Evolutionary conservation across 1,139 yeast genomes (phyloP).

Genomic region (Nakaseomyces nivariensis): DNA sequence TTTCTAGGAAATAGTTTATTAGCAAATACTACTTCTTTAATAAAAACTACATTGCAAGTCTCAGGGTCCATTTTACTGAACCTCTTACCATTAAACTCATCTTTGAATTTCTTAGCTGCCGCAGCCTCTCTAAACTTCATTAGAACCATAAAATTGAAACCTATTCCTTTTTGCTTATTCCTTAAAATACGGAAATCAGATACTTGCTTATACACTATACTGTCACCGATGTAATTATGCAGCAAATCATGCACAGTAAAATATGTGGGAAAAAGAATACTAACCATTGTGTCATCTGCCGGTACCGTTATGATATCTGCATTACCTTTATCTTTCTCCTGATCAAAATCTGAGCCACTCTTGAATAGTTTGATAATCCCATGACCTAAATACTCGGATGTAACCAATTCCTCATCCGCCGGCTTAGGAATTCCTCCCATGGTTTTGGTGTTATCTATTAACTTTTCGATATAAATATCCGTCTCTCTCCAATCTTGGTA

Average conservation of each 20-base stretch:
- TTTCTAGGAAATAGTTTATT: slow-evolving; percentile 22
- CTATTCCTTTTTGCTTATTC: slow-evolving; percentile 49
- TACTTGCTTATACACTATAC: slow-evolving; percentile 43
- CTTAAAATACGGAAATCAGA: slow-evolving; percentile 67
- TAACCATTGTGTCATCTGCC: slow-evolving; percentile 57
- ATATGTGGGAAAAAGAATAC: slow-evolving; percentile 81
- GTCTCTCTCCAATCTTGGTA: slow-evolving; percentile 14
- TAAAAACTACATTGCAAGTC: slow-evolving; percentile 64
- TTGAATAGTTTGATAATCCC: slow-evolving; percentile 67
- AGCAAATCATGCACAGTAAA: slow-evolving; percentile 76
- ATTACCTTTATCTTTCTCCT: slow-evolving; percentile 9
- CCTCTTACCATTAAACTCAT: slow-evolving; percentile 57
- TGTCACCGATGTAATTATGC: slow-evolving; percentile 59
- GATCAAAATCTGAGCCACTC: slow-evolving; percentile 27
- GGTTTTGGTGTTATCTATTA: background rate
- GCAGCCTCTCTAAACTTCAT: slow-evolving; percentile 56
- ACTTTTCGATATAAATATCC: slow-evolving; percentile 7
- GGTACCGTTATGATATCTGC: slow-evolving; percentile 24
- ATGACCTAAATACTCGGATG: slow-evolving; percentile 44
- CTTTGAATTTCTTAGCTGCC: slow-evolving; percentile 54
- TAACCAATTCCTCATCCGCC: slow-evolving; percentile 14
- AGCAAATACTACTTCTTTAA: slow-evolving; percentile 42
- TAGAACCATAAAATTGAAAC: slow-evolving; percentile 55
- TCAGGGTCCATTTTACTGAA: slow-evolving; percentile 90
- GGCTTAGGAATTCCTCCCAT: background rate